phyloP scores from a whole-genome alignment of 495 filamentous ascomycete species.

The Talaromyces trachyspermus region DNA sequence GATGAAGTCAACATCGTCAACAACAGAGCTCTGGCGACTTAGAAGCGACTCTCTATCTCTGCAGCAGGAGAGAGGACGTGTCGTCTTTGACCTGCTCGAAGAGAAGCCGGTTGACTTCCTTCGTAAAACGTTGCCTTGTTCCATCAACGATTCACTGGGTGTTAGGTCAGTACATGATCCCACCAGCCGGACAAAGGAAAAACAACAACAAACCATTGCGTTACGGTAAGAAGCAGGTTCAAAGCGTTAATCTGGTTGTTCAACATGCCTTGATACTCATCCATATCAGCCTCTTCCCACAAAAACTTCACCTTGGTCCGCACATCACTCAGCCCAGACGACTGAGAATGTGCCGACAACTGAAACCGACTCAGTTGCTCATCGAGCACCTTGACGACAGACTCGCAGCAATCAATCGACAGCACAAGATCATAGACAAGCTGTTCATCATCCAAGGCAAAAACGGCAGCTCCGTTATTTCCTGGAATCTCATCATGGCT shows the following conservation, averaged over 20 bases:
- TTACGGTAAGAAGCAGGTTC: slow-evolving; percentile 14
- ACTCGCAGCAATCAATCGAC: slow-evolving; percentile 11
- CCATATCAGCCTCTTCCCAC: slow-evolving; percentile 1
- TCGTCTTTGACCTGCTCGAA: slow-evolving; percentile 10
- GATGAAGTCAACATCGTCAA: not conserved
- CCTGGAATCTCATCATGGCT: not conserved
- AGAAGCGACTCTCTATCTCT: slow-evolving; percentile 8
- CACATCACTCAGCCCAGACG: not conserved
- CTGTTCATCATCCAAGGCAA: not conserved
- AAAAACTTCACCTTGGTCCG: slow-evolving; percentile 8
- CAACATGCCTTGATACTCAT: slow-evolving; percentile 6
- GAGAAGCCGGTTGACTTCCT: slow-evolving; percentile 1
- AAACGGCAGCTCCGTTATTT: not conserved
- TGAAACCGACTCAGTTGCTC: slow-evolving; percentile 3
- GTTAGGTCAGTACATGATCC: not conserved
- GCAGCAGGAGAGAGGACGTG: slow-evolving; percentile 10
- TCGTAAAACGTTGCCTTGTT: slow-evolving; percentile 9
- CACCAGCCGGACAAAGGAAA: not conserved
- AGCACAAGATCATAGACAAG: slow-evolving; percentile 10
- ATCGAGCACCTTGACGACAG: slow-evolving; percentile 8
- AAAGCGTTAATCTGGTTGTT: slow-evolving; percentile 13
- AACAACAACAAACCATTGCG: slow-evolving; percentile 9
- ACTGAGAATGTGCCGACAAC: slow-evolving; percentile 1
- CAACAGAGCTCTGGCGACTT: not conserved
- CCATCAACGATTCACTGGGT: not conserved